Base-by-base conservation (phyloP, 306 rosid species). In the Glycyrrhiza uralensis region DNA sequence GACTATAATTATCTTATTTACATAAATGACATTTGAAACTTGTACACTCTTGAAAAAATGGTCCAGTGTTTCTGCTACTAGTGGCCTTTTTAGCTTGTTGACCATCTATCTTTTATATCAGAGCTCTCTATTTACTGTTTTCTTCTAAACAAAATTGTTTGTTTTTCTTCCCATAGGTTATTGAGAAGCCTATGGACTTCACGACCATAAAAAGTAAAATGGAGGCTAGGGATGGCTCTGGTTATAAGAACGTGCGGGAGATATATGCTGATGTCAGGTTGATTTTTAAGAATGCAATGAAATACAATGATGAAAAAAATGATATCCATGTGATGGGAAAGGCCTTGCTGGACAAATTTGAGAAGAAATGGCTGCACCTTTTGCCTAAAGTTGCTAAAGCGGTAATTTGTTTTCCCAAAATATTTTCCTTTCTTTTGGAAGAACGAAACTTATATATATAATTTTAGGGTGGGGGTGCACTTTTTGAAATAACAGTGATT, bases 121-220 rank as follows among this genome's bases (percentile, higher is more conserved):
- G 57, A 24, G 54, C 50, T 42, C 7, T 56, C 57, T 73, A 18
- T 45, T 54, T 6, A 44, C 35, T 49, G 7, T 19, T 44, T 24
- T 18, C 6, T 70, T 41, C 17, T 68, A 13, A 55, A 73, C 42
- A 35, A 30, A 57, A 58, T 77, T 79, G 41, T 59, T 77, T 24
- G 10, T 49, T 33, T 56, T 75, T 79, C 22, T 50, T 26, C 5
- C 29, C 65, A 36, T 82, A 92, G 97, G 82, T 90, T 45, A 88
- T 92, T 69, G 80, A 85, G 46, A 88, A 90, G 80, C 96, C 98
- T 47, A 90, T 92, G 98, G 98, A 92, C 69, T 90, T 92, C 39
- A 66, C 86, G 26, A 92, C 92, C 0, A 86, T 92, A 18, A 82
- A 81, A 85, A 82, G 82, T 60, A 89, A 86, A 79, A 90, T 92